Evolutionary conservation across 331 rosid genomes (phyloP).

Genomic region (Pyracantha coccinea): DNA sequence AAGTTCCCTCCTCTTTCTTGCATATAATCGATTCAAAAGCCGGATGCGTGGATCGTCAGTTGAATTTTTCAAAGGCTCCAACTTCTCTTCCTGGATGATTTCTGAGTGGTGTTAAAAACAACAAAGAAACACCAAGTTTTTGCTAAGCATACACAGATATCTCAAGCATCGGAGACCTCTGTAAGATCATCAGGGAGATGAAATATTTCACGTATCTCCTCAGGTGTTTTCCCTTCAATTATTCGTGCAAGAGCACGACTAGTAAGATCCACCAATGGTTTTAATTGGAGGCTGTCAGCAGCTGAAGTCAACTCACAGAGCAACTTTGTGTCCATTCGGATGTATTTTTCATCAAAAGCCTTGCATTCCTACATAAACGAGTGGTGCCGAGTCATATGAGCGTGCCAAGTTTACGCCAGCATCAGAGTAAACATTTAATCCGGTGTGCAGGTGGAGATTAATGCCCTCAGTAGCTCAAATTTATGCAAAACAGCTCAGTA

Average conservation of each 20-base stretch:
- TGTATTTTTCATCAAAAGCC: constrained; percentile 69
- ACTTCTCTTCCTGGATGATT: constrained; percentile 68
- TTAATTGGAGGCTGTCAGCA: constrained; percentile 85
- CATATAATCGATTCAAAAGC: constrained; percentile 77
- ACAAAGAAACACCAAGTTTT: background rate
- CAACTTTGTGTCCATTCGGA: constrained; percentile 75
- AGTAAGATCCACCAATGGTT: constrained; percentile 84
- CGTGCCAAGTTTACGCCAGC: background rate
- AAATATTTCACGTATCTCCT: constrained; percentile 85
- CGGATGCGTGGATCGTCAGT: constrained; percentile 85
- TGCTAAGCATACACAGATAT: background rate
- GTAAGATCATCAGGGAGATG: constrained; percentile 92
- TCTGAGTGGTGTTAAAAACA: constrained; percentile 7
- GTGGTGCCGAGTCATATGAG: background rate
- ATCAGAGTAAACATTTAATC: background rate
- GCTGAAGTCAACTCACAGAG: constrained; percentile 91
- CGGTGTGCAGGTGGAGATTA: background rate
- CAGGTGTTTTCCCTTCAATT: constrained; percentile 86
- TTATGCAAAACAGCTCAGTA: background rate
- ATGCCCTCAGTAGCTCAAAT: background rate
- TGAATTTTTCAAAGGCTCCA: constrained; percentile 77
- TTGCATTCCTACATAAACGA: constrained; percentile 53
- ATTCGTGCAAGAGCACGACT: constrained; percentile 87
- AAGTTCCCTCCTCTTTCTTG: constrained; percentile 77
- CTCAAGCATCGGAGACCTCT: constrained; percentile 46